A percentile compares a stretch with the other conserved stretches of the same genome.
These are phyloP conservation scores for Pseudocercospora cruenta DNA, from an alignment of 2,329 filamentous ascomycete species.

Conservation along the genomic window DNA sequence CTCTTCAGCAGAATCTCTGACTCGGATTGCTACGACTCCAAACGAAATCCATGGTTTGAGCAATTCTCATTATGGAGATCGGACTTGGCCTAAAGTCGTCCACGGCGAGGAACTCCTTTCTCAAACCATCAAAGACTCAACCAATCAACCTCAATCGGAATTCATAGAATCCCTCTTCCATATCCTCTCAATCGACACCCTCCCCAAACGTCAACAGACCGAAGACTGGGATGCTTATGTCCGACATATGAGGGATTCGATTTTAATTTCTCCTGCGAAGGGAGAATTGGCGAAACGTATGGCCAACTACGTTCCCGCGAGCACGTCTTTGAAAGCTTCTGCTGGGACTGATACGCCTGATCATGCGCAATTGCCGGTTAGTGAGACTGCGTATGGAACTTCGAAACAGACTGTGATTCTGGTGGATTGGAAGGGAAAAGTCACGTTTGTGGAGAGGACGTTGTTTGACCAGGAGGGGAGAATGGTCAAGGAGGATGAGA, in stretches of 20 bases:
- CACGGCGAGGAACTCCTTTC: conserved; percentile 59
- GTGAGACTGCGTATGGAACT: conserved; percentile 61
- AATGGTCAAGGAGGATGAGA: conserved; percentile 49
- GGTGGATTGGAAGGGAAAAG: conserved; percentile 57
- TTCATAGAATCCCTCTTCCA: conserved; percentile 57
- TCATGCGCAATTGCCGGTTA: conserved; percentile 29
- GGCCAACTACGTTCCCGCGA: conserved; percentile 38
- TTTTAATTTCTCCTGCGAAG: conserved; percentile 63
- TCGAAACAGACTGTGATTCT: conserved; percentile 67
- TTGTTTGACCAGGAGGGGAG: conserved; percentile 59
- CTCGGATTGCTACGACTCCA: conserved; percentile 53
- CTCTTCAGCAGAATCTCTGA: conserved; percentile 53
- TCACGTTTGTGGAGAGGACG: conserved; percentile 66
- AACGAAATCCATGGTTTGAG: conserved; percentile 63
- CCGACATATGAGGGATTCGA: conserved; percentile 60
- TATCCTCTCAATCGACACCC: conserved; percentile 58
- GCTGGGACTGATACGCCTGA: conserved; percentile 32
- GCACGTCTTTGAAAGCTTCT: conserved; percentile 24
- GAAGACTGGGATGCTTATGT: conserved; percentile 60
- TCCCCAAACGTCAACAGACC: conserved; percentile 55
- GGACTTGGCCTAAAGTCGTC: conserved; percentile 64
- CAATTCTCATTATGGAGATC: conserved; percentile 63
- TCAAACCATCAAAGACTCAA: conserved; percentile 43
- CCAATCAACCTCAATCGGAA: conserved; percentile 45
- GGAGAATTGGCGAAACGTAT: conserved; percentile 46